These are phyloP conservation scores for Vaccinium myrtillus DNA, from an alignment of 148 eudicot species.

Conservation along the genomic window DNA sequence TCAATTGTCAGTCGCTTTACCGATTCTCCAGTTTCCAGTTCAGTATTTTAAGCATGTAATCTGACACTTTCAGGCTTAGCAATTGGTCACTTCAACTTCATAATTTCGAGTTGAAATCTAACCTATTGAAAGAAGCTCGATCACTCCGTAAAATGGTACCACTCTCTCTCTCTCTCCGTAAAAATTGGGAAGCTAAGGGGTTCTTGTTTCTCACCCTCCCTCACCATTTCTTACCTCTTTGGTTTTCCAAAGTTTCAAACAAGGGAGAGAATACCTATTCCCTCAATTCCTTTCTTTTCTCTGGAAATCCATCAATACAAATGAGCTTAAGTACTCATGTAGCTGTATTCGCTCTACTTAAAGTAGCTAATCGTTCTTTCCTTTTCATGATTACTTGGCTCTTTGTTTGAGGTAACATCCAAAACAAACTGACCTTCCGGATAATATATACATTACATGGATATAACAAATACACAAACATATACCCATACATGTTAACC, in stretches of 20 bases:
- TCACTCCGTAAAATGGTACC: constrained; percentile 9
- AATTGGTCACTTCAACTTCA: neutral
- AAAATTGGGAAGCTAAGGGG: too few species aligned
- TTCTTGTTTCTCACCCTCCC: too few species aligned
- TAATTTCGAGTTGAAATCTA: neutral
- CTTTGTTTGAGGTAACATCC: neutral
- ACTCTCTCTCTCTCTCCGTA: neutral
- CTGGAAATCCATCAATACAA: too few species aligned
- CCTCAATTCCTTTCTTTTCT: too few species aligned
- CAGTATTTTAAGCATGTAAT: neutral
- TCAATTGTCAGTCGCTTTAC: too few species aligned
- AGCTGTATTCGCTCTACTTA: neutral
- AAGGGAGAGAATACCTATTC: too few species aligned
- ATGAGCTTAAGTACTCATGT: neutral
- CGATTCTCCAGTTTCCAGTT: neutral
- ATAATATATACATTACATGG: neutral
- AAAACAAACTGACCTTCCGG: too few species aligned
- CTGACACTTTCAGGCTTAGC: constrained; percentile 10
- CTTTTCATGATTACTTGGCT: neutral
- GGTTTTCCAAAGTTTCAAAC: too few species aligned
- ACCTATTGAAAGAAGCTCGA: neutral
- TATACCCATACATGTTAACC: too few species aligned
- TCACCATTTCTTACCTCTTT: too few species aligned
- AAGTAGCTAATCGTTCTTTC: neutral
- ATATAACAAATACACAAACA: neutral